These are phyloP conservation scores for Colletotrichum salicis DNA, from an alignment of 2,329 filamentous ascomycete species.

Conservation along the genomic window DNA sequence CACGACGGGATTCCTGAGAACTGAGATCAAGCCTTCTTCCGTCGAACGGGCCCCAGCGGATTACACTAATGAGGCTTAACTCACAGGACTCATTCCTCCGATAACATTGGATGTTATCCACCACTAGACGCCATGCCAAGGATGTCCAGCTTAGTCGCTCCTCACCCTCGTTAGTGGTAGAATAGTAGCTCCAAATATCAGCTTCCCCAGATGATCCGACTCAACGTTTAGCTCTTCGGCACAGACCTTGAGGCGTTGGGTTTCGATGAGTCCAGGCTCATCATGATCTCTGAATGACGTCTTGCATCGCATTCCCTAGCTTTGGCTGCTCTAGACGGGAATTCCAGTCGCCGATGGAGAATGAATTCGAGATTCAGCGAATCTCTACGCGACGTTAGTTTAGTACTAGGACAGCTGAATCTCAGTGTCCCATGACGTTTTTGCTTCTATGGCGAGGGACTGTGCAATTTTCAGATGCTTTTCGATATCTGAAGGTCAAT, in stretches of 20 bases:
- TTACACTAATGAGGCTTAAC: not conserved
- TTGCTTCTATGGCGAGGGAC: not conserved
- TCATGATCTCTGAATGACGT: conserved; percentile 24
- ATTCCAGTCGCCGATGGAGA: not conserved
- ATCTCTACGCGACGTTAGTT: not conserved
- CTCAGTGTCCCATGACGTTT: conserved; percentile 3
- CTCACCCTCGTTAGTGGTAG: conserved; percentile 29
- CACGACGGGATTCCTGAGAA: not conserved
- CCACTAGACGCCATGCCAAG: conserved; percentile 24
- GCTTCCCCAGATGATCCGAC: not conserved
- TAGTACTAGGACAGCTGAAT: not conserved
- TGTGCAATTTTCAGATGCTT: not conserved
- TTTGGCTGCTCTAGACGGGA: not conserved
- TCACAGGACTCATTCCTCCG: not conserved
- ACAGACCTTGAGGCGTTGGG: not conserved
- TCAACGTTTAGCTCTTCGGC: not conserved
- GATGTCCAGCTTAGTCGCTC: not conserved
- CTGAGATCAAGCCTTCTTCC: not conserved
- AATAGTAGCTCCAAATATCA: not conserved
- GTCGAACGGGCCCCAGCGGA: not conserved
- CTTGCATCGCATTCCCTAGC: not conserved
- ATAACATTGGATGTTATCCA: not conserved
- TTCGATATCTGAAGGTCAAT: not conserved
- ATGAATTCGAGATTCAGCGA: not conserved
- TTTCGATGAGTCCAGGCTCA: not conserved